Base-by-base conservation (phyloP, 2,329 filamentous ascomycete genomes). In the Penicillium vulpinum region DNA sequence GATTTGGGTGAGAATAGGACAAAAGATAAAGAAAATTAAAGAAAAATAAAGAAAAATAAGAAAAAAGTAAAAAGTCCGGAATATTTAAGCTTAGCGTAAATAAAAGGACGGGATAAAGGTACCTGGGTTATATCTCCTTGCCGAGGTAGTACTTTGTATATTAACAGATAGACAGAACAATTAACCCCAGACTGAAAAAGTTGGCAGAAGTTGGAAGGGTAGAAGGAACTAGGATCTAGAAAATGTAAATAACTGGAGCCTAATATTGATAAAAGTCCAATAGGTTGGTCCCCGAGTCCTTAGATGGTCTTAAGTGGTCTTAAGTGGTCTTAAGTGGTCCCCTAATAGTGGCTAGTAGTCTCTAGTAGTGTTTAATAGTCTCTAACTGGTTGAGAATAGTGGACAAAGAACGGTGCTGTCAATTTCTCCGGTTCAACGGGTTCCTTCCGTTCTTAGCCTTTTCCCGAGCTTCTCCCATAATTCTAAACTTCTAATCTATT, bases 381-480 rank as follows among this genome's bases (percentile, higher is more conserved):
- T n/a, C n/a, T n/a, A n/a, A n/a, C n/a, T n/a, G n/a, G n/a, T n/a
- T n/a, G n/a, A n/a, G n/a, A n/a, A n/a, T n/a, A n/a, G n/a, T n/a
- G n/a, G n/a, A 45, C 21, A 47, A 46, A 33, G 33, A 54, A 54
- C 51, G 35, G 9, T 7, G 33, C 51, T 49, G 51, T 54, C 51
- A 54, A 26, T 47, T 33, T 31, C 15, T 29, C 21, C 16, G 36
- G 15, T n/a, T 18, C n/a, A 21, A 21, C 24, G n/a, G 29, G 31
- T n/a, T 41, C 38, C 13, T 35, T 18, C 44, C 51, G 31, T 21
- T 38, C 22, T 24, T 35, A 41, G 24, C 15, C 15, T 40, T 21
- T 15, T 18, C 24, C 29, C 29, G 24, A 28, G n/a, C n/a, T 21
- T 13, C n/a, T 28, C 16, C 24, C 43, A 8, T 3, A 31, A 31